These are phyloP conservation scores for Clarireedia monteithiana DNA, from an alignment of 2,329 filamentous ascomycete species.

Conservation along the genomic window DNA sequence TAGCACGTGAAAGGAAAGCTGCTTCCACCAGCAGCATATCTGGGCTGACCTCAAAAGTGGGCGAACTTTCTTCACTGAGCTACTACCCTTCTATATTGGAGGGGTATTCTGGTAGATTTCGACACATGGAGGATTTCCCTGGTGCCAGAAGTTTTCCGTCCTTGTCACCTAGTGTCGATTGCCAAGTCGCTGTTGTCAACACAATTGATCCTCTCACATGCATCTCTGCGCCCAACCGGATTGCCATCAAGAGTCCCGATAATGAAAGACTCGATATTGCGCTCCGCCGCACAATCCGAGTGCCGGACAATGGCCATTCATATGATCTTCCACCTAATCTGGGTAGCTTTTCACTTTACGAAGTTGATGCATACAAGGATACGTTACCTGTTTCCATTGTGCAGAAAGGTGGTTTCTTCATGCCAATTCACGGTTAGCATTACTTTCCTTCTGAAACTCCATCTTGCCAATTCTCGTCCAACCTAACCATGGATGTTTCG, in stretches of 20 bases:
- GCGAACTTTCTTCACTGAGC: background rate
- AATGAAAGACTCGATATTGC: constrained; percentile 21
- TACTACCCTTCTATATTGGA: background rate
- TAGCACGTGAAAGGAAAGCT: too few relatives aligned
- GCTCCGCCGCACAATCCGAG: constrained; percentile 36
- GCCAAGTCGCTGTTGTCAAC: too few relatives aligned
- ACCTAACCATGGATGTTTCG: background rate
- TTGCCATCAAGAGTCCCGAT: background rate
- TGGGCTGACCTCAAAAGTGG: too few relatives aligned
- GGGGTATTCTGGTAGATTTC: too few relatives aligned
- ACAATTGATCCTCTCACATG: background rate
- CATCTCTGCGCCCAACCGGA: background rate
- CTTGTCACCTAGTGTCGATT: too few relatives aligned
- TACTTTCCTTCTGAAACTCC: background rate
- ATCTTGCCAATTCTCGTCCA: background rate
- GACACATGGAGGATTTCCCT: too few relatives aligned
- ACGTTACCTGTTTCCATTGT: constrained; percentile 31
- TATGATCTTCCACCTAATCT: constrained; percentile 32
- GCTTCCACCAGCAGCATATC: too few relatives aligned
- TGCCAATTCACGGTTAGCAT: constrained; percentile 35
- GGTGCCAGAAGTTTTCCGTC: too few relatives aligned
- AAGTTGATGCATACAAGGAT: constrained; percentile 27
- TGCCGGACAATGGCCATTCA: constrained; percentile 33
- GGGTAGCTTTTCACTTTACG: constrained; percentile 34
- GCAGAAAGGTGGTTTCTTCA: constrained; percentile 36